Evolutionary conservation across 2,329 filamentous ascomycete genomes (phyloP).

Genomic region (Pseudogymnoascus sp.): DNA sequence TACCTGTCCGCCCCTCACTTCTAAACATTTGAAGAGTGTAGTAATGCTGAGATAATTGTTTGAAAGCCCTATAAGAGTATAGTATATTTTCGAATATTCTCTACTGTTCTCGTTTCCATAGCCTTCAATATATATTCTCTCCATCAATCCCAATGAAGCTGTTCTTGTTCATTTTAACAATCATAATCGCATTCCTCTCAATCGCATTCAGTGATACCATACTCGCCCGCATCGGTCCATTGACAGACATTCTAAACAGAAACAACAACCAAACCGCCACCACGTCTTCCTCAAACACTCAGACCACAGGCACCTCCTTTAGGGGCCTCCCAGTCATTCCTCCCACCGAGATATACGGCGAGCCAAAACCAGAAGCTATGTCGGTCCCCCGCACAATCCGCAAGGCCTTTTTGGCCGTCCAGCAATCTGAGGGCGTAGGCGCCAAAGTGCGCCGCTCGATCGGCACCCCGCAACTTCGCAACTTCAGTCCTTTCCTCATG

Average conservation of each 20-base stretch:
- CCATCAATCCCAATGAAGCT: conserved; percentile 19
- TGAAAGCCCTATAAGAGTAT: not conserved
- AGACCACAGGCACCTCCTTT: conserved; percentile 6
- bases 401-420: conserved; percentile 73
- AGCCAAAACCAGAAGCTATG: conserved; percentile 39
- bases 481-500: conserved; percentile 92
- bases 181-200: conserved; percentile 21
- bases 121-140: not conserved
- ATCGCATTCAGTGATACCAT: conserved; percentile 22
- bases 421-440: conserved; percentile 82
- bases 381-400: conserved; percentile 66
- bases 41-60: conserved; percentile 5
- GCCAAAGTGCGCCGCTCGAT: conserved; percentile 81
- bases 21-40: not conserved
- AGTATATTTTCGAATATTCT: not conserved
- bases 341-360: conserved; percentile 15
- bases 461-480: conserved; percentile 71
- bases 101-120: not conserved
- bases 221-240: conserved; percentile 7
- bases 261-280: conserved; percentile 2
- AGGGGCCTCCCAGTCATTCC: conserved; percentile 16
- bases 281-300: conserved; percentile 8
- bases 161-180: conserved; percentile 20
- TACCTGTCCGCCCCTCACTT: not conserved
- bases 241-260: conserved; percentile 13